Evolutionary conservation across 164 flowering plant species (phyloP).

Genomic region (Nymphaea colorata): DNA sequence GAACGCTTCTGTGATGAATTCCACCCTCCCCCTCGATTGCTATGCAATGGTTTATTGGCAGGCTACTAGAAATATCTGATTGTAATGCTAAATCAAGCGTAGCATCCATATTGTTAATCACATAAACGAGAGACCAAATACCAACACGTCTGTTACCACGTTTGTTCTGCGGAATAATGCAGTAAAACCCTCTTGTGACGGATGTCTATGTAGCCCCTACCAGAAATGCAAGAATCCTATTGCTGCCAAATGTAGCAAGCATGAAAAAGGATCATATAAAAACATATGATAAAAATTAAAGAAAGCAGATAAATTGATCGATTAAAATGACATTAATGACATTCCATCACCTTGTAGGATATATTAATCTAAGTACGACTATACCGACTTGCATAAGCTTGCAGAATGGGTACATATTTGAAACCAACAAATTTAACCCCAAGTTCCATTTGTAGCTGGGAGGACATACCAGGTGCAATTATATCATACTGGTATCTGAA

Average conservation of each 20-base stretch:
- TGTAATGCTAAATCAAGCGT: conserved; percentile 58
- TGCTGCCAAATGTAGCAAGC: not conserved
- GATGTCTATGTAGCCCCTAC: conserved; percentile 38
- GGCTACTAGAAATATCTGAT: conserved; percentile 22
- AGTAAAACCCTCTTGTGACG: conserved; percentile 56
- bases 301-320: not conserved
- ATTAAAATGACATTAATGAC: conserved; percentile 2
- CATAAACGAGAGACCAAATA: conserved; percentile 83
- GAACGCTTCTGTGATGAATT: conserved; percentile 29
- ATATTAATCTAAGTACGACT: conserved; percentile 50
- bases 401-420: conserved; percentile 80
- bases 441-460: conserved; percentile 80
- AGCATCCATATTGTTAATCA: conserved; percentile 57
- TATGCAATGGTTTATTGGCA: conserved; percentile 14
- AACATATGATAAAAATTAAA: not conserved
- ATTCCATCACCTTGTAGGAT: conserved; percentile 29
- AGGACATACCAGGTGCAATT: conserved; percentile 56
- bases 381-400: conserved; percentile 98
- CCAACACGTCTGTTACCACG: conserved; percentile 75
- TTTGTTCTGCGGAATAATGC: conserved; percentile 73
- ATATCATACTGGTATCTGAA: conserved; percentile 72
- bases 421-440: conserved; percentile 74
- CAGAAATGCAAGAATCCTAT: conserved; percentile 20
- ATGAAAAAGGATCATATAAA: not conserved
- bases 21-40: conserved; percentile 10